Percentiles rank a stretch among this genome's conserved stretches.
Evolutionary conservation across 163 green algal genomes (phyloP).

Genomic region (Trebouxiophyceae sp.): DNA sequence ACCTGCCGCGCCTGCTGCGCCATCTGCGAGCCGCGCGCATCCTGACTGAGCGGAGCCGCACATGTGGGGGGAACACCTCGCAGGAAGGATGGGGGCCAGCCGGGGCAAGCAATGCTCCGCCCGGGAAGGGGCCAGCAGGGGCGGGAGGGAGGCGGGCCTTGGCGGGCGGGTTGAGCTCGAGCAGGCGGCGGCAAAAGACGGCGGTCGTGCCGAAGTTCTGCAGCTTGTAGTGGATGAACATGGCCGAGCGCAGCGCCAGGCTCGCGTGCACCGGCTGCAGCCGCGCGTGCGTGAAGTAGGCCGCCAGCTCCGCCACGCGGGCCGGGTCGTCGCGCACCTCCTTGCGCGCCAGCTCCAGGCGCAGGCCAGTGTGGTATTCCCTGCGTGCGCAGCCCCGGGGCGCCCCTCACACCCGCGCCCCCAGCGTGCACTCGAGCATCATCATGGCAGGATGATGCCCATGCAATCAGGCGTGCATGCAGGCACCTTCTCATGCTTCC

Average conservation of each 20-base stretch:
- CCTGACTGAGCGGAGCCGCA: too few relatives aligned
- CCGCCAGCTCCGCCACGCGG: slow-evolving; percentile 87
- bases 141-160: slow-evolving; percentile 2
- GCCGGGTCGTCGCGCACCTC: slow-evolving; percentile 56
- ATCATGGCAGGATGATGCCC: too few relatives aligned
- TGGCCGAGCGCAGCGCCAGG: slow-evolving; percentile 85
- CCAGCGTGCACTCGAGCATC: too few relatives aligned
- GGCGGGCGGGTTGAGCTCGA: slow-evolving; percentile 82
- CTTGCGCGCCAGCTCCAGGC: slow-evolving; percentile 83
- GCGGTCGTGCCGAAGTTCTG: slow-evolving; percentile 87
- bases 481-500: too few relatives aligned
- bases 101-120: too few relatives aligned
- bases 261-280: slow-evolving; percentile 88
- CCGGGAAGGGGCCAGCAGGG: too few relatives aligned
- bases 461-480: too few relatives aligned
- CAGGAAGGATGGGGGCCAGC: too few relatives aligned
- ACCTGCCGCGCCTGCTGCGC: slow-evolving; percentile 72
- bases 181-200: slow-evolving; percentile 83
- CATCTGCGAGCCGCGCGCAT: too few relatives aligned
- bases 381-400: slow-evolving; percentile 26
- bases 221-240: slow-evolving; percentile 95
- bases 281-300: slow-evolving; percentile 99
- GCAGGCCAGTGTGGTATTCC: slow-evolving; percentile 91
- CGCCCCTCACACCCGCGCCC: too few relatives aligned
- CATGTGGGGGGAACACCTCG: too few relatives aligned